Conservation (phyloP, 768 basidiomycete genomes). For the Mycena albidolilacea region DNA sequence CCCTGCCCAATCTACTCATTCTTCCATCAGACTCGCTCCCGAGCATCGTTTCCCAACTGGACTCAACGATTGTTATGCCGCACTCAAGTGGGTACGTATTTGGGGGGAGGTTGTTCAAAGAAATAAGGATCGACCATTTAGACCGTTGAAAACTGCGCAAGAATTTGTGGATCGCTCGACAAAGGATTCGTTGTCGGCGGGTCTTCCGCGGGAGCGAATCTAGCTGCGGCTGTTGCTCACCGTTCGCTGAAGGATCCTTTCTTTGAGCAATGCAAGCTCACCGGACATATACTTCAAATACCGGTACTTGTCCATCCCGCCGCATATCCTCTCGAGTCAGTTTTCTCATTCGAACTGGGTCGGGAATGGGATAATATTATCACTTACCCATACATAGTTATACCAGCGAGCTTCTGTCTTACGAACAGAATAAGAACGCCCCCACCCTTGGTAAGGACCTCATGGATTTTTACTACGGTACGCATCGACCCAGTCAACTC, state of each 20-base stretch:
- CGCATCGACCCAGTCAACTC: neutral
- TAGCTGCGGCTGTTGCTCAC: slow-evolving; percentile 3
- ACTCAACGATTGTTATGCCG: slow-evolving; percentile 6
- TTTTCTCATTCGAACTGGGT: neutral
- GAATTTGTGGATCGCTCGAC: neutral
- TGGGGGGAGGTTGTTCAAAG: neutral
- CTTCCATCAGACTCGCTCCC: slow-evolving; percentile 11
- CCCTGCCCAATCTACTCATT: neutral
- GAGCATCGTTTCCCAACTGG: slow-evolving; percentile 14
- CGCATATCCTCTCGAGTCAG: slow-evolving; percentile 11
- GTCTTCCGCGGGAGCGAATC: slow-evolving; percentile 9
- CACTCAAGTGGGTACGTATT: slow-evolving; percentile 18
- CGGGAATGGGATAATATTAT: neutral
- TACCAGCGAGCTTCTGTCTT: slow-evolving; percentile 2
- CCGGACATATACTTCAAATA: slow-evolving; percentile 12
- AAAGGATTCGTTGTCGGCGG: slow-evolving; percentile 22
- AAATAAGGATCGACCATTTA: neutral
- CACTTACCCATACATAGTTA: neutral
- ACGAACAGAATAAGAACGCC: slow-evolving; percentile 20
- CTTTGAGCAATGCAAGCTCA: slow-evolving; percentile 9
- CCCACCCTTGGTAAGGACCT: neutral
- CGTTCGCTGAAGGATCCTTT: slow-evolving; percentile 14
- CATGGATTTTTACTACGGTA: neutral
- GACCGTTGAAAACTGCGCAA: neutral
- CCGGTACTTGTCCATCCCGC: slow-evolving; percentile 1